phyloP scores from a whole-genome alignment of 2,329 filamentous ascomycete species.

The Diatrype stigma region DNA sequence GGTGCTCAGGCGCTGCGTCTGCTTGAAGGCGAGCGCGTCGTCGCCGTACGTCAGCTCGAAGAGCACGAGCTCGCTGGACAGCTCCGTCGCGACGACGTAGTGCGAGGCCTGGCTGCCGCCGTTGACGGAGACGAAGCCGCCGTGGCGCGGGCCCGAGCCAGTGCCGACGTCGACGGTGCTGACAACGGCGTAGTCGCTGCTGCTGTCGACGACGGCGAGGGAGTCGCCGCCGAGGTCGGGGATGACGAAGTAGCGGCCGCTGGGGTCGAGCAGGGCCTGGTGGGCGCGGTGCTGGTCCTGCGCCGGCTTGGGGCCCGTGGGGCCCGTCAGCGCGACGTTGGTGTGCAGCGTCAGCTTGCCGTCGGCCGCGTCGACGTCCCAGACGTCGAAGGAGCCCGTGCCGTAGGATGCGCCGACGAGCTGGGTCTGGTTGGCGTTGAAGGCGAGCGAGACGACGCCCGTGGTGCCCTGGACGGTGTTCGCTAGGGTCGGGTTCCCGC shows the following conservation, averaged over 20 bases:
- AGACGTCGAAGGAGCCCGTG: constrained; percentile 40
- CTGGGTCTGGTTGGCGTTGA: constrained; percentile 39
- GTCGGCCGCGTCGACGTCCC: constrained; percentile 35
- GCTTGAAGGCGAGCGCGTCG: constrained; percentile 31
- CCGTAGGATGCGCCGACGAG: constrained; percentile 43
- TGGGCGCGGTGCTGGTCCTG: constrained; percentile 37
- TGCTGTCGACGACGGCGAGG: constrained; percentile 42
- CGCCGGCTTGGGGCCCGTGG: constrained; percentile 25
- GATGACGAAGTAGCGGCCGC: constrained; percentile 44
- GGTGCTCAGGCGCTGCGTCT: constrained; percentile 35
- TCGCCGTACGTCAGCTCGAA: constrained; percentile 37
- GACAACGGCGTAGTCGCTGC: constrained; percentile 36
- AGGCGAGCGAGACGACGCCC: constrained; percentile 45
- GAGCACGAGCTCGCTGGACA: constrained; percentile 39
- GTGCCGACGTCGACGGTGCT: constrained; percentile 30
- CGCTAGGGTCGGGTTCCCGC: constrained; percentile 25
- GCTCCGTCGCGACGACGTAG: constrained; percentile 45
- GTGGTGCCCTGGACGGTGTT: constrained; percentile 30
- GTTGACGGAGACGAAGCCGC: constrained; percentile 38
- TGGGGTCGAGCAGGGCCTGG: constrained; percentile 44
- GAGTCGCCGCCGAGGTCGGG: constrained; percentile 47
- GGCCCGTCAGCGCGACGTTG: constrained; percentile 30
- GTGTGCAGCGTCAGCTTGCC: constrained; percentile 35
- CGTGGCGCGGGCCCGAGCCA: constrained; percentile 48
- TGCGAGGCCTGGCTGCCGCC: constrained; percentile 32